Evolutionary conservation across 768 basidiomycete species (phyloP).

Genomic region (Mycena alexandri): DNA sequence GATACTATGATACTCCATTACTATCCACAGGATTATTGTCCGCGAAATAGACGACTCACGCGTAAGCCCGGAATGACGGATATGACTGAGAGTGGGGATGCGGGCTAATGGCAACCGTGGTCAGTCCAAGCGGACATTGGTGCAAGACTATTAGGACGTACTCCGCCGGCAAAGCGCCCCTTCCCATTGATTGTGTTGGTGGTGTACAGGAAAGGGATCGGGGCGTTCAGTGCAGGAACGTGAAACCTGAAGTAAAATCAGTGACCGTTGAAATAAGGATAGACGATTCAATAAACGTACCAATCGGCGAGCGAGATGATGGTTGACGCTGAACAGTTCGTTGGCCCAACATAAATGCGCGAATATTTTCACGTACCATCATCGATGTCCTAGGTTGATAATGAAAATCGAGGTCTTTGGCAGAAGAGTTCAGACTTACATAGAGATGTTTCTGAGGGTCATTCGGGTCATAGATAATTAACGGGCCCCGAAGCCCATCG

Average conservation of each 20-base stretch:
- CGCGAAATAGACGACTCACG: conserved; percentile 53
- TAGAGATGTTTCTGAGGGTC: conserved; percentile 22
- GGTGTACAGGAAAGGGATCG: conserved; percentile 44
- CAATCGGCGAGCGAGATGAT: conserved; percentile 28
- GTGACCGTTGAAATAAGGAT: not conserved
- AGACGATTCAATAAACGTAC: not conserved
- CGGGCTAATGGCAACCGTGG: conserved; percentile 28
- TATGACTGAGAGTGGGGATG: conserved; percentile 48
- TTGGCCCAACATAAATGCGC: not conserved
- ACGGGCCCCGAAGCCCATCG: conserved; percentile 21
- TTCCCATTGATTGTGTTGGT: conserved; percentile 49
- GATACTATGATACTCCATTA: conserved; percentile 13
- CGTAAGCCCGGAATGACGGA: conserved; percentile 45
- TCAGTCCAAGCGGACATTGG: conserved; percentile 36
- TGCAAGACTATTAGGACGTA: conserved; percentile 40
- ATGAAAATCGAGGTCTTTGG: not conserved
- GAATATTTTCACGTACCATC: conserved; percentile 4
- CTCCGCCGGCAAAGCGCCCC: conserved; percentile 50
- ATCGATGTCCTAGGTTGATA: conserved; percentile 16
- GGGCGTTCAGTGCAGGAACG: conserved; percentile 1
- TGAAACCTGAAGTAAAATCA: conserved; percentile 17
- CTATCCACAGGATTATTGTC: conserved; percentile 23
- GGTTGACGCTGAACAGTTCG: not conserved
- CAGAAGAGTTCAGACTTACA: not conserved
- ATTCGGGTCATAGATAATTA: conserved; percentile 24